phyloP scores from a whole-genome alignment of 140 eudicot genomes.

The Senecio squalidus region DNA sequence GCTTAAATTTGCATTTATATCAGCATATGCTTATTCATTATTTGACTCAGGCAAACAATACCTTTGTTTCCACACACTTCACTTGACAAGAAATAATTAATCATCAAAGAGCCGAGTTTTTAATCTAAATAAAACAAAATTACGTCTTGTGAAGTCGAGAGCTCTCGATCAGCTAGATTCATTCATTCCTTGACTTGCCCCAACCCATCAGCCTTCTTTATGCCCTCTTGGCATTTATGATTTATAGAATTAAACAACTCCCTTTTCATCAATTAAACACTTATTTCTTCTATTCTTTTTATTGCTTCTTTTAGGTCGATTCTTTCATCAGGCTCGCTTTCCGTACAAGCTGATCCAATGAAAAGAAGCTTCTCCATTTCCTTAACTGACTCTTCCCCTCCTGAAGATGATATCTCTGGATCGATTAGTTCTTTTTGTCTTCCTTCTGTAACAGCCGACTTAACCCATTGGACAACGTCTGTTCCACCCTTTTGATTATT shows the following conservation, averaged over 20 bases:
- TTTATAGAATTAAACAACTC: neutral
- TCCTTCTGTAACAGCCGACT: slow-evolving; percentile 43
- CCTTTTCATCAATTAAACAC: slow-evolving; percentile 29
- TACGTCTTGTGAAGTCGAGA: slow-evolving; percentile 15
- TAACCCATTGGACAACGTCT: slow-evolving; percentile 73
- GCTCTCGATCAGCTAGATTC: neutral
- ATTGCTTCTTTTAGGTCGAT: slow-evolving; percentile 51
- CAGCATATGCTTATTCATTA: slow-evolving; percentile 1
- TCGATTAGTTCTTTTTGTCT: slow-evolving; percentile 52
- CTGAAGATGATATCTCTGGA: slow-evolving; percentile 48
- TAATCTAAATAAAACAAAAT: neutral
- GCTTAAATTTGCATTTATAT: neutral
- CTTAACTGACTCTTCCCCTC: slow-evolving; percentile 7
- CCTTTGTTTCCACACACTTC: slow-evolving; percentile 4
- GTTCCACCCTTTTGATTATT: slow-evolving; percentile 72
- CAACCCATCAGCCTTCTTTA: neutral
- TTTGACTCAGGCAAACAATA: slow-evolving; percentile 13
- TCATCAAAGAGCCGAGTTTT: too few relatives aligned
- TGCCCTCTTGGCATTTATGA: neutral
- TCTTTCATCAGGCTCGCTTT: slow-evolving; percentile 38
- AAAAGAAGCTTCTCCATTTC: slow-evolving; percentile 59
- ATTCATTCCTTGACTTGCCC: neutral
- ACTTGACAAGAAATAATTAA: slow-evolving; percentile 5
- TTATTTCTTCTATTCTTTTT: slow-evolving; percentile 52
- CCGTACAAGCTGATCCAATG: slow-evolving; percentile 56